Percentiles rank a stretch among this genome's conserved stretches.
phyloP scores from a whole-genome alignment of 164 flowering plant species.

The Vitis rupestris region DNA sequence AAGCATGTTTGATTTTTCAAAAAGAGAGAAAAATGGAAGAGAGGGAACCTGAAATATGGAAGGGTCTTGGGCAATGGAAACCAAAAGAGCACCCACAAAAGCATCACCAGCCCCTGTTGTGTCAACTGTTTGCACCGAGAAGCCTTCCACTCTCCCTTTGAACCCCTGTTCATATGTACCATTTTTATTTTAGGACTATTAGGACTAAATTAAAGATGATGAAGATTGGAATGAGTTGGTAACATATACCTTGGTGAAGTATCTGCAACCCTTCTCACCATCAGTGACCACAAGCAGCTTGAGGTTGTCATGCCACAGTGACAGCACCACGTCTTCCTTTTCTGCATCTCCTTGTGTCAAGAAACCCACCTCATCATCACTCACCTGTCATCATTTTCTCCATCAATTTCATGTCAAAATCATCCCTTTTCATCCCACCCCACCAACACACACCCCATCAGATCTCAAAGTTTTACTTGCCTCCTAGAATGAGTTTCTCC shows the following conservation, averaged over 20 bases:
- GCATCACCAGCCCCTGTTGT: slow-evolving; percentile 89
- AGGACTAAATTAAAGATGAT: not conserved
- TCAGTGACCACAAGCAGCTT: slow-evolving; percentile 72
- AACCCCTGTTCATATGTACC: slow-evolving; percentile 36
- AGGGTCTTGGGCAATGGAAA: slow-evolving; percentile 27
- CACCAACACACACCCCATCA: too few relatives aligned
- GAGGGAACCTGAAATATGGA: slow-evolving; percentile 24
- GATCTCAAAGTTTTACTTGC: too few relatives aligned
- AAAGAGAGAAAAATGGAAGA: too few relatives aligned
- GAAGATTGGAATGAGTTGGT: not conserved
- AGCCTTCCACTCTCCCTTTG: slow-evolving; percentile 56
- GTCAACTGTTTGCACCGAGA: slow-evolving; percentile 56
- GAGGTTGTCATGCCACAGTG: slow-evolving; percentile 53
- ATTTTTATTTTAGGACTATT: not conserved
- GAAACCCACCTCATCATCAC: slow-evolving; percentile 70
- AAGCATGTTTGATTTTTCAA: too few relatives aligned
- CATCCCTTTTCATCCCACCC: too few relatives aligned
- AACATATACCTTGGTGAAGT: slow-evolving; percentile 54
- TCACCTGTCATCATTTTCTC: slow-evolving; percentile 31
- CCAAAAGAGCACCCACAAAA: slow-evolving; percentile 70
- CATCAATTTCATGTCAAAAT: not conserved
- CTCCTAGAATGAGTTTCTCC: too few relatives aligned
- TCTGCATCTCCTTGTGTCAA: slow-evolving; percentile 48
- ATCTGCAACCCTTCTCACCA: slow-evolving; percentile 80
- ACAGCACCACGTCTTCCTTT: slow-evolving; percentile 48